phyloP scores from a whole-genome alignment of 345 rosid species.

The Moringa oleifera region DNA sequence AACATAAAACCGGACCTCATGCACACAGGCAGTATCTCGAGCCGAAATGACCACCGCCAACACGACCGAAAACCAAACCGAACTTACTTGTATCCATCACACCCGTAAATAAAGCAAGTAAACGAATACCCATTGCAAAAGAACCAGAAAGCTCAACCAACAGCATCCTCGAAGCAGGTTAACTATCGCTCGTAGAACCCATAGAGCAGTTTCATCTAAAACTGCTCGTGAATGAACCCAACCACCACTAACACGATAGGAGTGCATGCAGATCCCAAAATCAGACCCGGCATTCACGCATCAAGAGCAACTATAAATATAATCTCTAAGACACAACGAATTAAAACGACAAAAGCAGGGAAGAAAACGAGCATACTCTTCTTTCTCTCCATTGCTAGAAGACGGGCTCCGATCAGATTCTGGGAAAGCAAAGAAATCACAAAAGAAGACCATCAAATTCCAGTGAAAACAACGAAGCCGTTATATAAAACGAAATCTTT shows the following conservation, averaged over 20 bases:
- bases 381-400: conserved; percentile 29
- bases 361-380: conserved; percentile 29
- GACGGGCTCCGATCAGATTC: conserved; percentile 44
- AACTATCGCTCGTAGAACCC: not conserved
- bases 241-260: not conserved
- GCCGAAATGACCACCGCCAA: not conserved
- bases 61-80: not conserved
- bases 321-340: conserved; percentile 11
- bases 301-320: conserved; percentile 1
- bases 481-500: not conserved
- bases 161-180: no score
- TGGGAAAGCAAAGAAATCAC: conserved; percentile 9
- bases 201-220: not conserved
- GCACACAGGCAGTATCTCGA: not conserved
- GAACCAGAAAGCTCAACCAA: no score
- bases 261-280: conserved; percentile 21
- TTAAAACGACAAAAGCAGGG: conserved; percentile 3
- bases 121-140: no score
- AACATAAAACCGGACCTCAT: not conserved
- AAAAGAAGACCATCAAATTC: not conserved
- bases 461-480: conserved; percentile 1
- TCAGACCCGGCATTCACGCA: conserved; percentile 9
- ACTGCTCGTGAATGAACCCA: not conserved
- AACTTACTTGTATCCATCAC: not conserved
- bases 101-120: no score